Evolutionary conservation across 1,284 basidiomycete species (phyloP), one percentile per base, ranked within the genome.

Genomic region (Volvariella surrecta): DNA sequence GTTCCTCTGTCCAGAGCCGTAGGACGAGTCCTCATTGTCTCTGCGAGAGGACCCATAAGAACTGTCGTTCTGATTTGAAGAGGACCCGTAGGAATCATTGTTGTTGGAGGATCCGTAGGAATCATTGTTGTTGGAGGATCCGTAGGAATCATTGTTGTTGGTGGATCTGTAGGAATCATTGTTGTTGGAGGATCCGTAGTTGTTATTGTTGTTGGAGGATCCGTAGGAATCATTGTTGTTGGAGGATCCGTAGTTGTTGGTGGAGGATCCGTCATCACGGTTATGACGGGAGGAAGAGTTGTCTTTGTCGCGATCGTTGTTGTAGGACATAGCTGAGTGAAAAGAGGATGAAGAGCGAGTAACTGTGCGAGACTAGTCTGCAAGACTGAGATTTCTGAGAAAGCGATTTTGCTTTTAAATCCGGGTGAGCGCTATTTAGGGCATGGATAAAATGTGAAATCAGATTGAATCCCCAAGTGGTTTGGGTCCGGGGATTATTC

Each of bases 11-110:
- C 11, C 24, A 28, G 6, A 6, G 6, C 24, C 11, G 38, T 61
- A 56, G 9, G 50, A 50, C 40, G 49, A 45, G 40, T 54, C 45
- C 40, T 57, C 53, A 47, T 50, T 52, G 16, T 48, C 54, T 40
- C 50, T 46, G 30, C 47, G 50, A 18, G 52, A 50, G 7, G 55
- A 55, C 1, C 47, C 46, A 17, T 53, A 48, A 11, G 49, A 44
- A 32, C 49, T 39, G 38, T 50, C 43, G 40, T 45, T 46, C 31
- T 32, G 40, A n/a, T 18, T 39, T 32, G 55, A 55, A 34, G 46
- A 52, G 8, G 53, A 54, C 4, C 49, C 52, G 31, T 52, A 50
- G 9, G 51, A 53, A 2, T 51, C 52, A 35, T 52, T 53, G 3
- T 47, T 31, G 20, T 52, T 44, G 30, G 50, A 47, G n/a, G 49